phyloP scores from a whole-genome alignment of 2,329 filamentous ascomycete species.

The Aspergillus nomiae region DNA sequence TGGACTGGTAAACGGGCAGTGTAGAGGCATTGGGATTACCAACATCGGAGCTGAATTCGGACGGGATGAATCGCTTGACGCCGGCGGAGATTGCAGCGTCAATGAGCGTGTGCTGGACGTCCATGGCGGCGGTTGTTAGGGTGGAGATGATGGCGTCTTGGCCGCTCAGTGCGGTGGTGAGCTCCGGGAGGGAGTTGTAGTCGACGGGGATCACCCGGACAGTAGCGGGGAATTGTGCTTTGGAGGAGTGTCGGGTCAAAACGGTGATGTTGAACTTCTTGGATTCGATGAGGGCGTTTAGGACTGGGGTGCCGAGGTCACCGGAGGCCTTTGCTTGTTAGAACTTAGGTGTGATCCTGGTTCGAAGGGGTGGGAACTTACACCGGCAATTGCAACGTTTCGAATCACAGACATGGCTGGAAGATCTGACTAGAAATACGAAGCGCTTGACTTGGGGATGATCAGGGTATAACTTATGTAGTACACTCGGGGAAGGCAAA shows the following conservation, averaged over 20 bases:
- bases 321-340: conserved; percentile 6
- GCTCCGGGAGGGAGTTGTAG: neutral
- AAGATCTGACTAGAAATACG: neutral
- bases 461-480: neutral
- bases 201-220: neutral
- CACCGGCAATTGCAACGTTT: conserved; percentile 4
- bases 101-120: neutral
- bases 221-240: neutral
- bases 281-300: neutral
- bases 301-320: neutral
- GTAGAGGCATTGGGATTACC: neutral
- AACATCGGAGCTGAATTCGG: neutral
- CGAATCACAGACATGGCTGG: neutral
- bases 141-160: conserved; percentile 4
- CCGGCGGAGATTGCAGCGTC: neutral
- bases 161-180: neutral
- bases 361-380: neutral
- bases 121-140: neutral
- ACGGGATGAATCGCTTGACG: conserved; percentile 1
- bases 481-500: neutral
- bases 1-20: neutral
- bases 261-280: conserved; percentile 1
- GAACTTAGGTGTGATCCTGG: neutral
- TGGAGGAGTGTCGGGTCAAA: neutral
- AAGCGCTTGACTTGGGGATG: neutral